A percentile compares a stretch with the other conserved stretches of the same genome.
These are phyloP conservation scores for Petunia axillaris DNA, from an alignment of 257 asterid species.

Conservation along the genomic window DNA sequence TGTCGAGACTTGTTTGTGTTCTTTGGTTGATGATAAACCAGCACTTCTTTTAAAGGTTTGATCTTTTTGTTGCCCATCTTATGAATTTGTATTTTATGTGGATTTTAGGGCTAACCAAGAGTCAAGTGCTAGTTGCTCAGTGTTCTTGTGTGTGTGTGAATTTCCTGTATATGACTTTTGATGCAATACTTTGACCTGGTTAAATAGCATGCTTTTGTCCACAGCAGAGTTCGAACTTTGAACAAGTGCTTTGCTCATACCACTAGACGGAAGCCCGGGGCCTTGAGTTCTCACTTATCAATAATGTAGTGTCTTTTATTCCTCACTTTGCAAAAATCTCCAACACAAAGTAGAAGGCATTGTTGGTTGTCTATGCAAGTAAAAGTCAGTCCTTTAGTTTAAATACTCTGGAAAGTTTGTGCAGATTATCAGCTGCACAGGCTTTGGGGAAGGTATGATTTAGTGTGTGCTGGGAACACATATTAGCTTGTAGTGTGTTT, in stretches of 20 bases:
- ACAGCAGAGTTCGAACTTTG: too few relatives aligned
- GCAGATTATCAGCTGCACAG: not conserved
- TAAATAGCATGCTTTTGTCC: too few relatives aligned
- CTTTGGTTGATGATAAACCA: slow-evolving; percentile 38
- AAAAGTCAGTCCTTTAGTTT: not conserved
- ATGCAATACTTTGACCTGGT: too few relatives aligned
- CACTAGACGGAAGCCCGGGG: too few relatives aligned
- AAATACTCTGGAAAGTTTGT: not conserved
- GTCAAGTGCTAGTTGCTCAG: not conserved
- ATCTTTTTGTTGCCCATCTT: slow-evolving; percentile 13
- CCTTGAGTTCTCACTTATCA: not conserved
- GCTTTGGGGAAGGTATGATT: not conserved
- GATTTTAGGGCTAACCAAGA: not conserved
- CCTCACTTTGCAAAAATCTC: slow-evolving; percentile 14
- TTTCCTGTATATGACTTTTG: too few relatives aligned
- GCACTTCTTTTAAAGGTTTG: slow-evolving; percentile 74
- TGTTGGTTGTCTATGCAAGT: slow-evolving; percentile 16
- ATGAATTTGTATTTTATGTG: not conserved
- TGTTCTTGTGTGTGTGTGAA: too few relatives aligned
- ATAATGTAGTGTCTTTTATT: not conserved
- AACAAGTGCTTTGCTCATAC: too few relatives aligned
- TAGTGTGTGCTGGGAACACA: not conserved
- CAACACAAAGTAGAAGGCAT: not conserved
- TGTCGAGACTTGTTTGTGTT: slow-evolving; percentile 53
- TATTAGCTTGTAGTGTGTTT: not conserved